Conservation (phyloP, 805 yeast species). For the Wickerhamomyces rabaulensis region DNA sequence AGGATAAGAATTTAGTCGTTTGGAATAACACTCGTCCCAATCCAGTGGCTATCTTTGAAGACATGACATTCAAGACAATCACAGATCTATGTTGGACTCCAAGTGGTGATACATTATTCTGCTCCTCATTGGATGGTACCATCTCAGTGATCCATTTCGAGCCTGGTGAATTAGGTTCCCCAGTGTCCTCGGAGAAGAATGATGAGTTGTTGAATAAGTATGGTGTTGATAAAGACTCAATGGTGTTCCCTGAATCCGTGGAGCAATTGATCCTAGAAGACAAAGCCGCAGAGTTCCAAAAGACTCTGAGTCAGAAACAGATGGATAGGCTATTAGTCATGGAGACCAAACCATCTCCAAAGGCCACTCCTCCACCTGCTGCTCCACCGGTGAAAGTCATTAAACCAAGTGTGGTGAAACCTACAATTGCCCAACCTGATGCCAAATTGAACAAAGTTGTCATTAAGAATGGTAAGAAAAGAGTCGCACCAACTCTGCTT, state of each 20-base stretch:
- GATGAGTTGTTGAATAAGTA: slow-evolving; percentile 70
- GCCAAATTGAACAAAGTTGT: slow-evolving; percentile 41
- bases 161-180: slow-evolving; percentile 53
- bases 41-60: slow-evolving; percentile 77
- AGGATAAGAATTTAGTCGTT: slow-evolving; percentile 79
- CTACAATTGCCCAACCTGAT: not conserved
- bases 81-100: slow-evolving; percentile 91
- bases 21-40: slow-evolving; percentile 79
- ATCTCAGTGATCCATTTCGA: slow-evolving; percentile 66
- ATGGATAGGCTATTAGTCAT: slow-evolving; percentile 39
- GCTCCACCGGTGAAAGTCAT: slow-evolving; percentile 1
- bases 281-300: slow-evolving; percentile 37
- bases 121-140: slow-evolving; percentile 82
- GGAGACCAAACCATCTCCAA: slow-evolving; percentile 10
- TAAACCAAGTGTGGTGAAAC: not conserved
- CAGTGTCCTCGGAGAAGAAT: slow-evolving; percentile 60
- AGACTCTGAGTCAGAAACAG: slow-evolving; percentile 26
- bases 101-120: slow-evolving; percentile 65
- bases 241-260: slow-evolving; percentile 82
- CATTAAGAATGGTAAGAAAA: slow-evolving; percentile 69
- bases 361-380: slow-evolving; percentile 3
- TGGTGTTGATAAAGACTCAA: slow-evolving; percentile 82
- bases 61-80: slow-evolving; percentile 69
- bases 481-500: slow-evolving; percentile 67
- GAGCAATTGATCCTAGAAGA: slow-evolving; percentile 75